Percentiles rank a stretch among this genome's conserved stretches.
Evolutionary conservation across 176 grass and related monocot species (phyloP).

Genomic region (Poa annua): DNA sequence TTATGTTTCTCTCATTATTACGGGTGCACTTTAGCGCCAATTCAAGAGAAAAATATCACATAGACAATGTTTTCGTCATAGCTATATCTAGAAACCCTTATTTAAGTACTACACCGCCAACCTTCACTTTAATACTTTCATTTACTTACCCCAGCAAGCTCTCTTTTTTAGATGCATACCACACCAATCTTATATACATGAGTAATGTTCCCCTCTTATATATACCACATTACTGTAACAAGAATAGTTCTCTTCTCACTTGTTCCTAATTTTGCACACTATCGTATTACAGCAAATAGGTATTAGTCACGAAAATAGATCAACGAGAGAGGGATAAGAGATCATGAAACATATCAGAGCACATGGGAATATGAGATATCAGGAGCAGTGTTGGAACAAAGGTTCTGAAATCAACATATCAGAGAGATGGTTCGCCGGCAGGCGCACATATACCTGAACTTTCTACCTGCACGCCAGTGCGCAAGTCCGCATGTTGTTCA

Average conservation of each 20-base stretch:
- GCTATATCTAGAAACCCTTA: neutral
- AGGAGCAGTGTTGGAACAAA: too few relatives aligned
- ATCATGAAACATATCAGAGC: neutral
- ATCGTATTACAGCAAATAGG: neutral
- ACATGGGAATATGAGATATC: neutral
- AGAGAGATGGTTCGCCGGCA: slow-evolving; percentile 46
- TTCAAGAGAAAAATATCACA: too few relatives aligned
- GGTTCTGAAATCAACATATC: neutral
- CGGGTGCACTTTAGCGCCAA: too few relatives aligned
- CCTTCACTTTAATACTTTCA: neutral
- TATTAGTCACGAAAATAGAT: neutral
- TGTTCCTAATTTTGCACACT: neutral
- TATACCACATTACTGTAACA: neutral
- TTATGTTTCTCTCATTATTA: too few relatives aligned
- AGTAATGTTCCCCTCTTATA: neutral
- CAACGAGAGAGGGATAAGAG: neutral
- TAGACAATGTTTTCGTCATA: neutral
- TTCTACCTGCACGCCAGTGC: slow-evolving; percentile 51
- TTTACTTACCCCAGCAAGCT: neutral
- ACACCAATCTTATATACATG: neutral
- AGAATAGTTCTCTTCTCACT: neutral
- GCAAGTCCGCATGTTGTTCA: slow-evolving; percentile 45
- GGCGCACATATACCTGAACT: slow-evolving; percentile 14
- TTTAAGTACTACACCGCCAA: neutral
- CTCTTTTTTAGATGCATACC: neutral